Evolutionary conservation across 2,329 filamentous ascomycete species (phyloP).

Genomic region (Diaporthe citrichinensis): DNA sequence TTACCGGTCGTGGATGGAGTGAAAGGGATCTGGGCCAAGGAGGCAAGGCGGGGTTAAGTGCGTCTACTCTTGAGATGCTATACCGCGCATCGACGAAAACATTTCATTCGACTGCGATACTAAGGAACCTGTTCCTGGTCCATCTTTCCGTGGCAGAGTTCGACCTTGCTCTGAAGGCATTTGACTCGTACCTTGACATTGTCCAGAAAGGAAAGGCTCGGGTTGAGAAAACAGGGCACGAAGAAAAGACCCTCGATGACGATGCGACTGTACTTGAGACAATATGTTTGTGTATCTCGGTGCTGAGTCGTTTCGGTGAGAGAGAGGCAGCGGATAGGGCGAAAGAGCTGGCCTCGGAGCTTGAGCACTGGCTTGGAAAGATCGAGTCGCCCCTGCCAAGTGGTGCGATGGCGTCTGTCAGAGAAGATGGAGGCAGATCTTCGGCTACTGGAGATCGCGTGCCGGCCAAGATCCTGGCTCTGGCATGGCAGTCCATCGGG

Average conservation of each 20-base stretch:
- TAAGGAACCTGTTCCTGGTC: constrained; percentile 88
- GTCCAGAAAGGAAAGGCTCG: constrained; percentile 87
- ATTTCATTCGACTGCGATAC: constrained; percentile 92
- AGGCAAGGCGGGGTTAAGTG: constrained; percentile 81
- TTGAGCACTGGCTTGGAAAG: constrained; percentile 83
- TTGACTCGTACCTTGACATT: constrained; percentile 93
- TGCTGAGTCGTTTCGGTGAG: constrained; percentile 87
- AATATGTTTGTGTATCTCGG: constrained; percentile 82
- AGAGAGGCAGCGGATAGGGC: constrained; percentile 84
- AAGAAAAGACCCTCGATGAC: constrained; percentile 80
- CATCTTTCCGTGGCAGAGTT: constrained; percentile 93
- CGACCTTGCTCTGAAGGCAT: constrained; percentile 89
- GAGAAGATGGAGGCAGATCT: constrained; percentile 42
- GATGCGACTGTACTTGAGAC: constrained; percentile 84
- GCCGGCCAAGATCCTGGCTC: constrained; percentile 72
- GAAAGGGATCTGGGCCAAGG: constrained; percentile 86
- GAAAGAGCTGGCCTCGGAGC: constrained; percentile 75
- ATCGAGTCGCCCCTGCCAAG: constrained; percentile 55
- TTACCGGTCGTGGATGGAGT: constrained; percentile 85
- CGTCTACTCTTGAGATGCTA: constrained; percentile 85
- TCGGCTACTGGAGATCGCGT: constrained; percentile 56
- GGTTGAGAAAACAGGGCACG: constrained; percentile 81
- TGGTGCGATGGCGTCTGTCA: constrained; percentile 41
- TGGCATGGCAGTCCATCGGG: constrained; percentile 87
- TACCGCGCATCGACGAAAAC: constrained; percentile 94